These are phyloP conservation scores for Spencermartinsiella ligniputridi DNA, from an alignment of 1,139 yeast species.

Conservation along the genomic window DNA sequence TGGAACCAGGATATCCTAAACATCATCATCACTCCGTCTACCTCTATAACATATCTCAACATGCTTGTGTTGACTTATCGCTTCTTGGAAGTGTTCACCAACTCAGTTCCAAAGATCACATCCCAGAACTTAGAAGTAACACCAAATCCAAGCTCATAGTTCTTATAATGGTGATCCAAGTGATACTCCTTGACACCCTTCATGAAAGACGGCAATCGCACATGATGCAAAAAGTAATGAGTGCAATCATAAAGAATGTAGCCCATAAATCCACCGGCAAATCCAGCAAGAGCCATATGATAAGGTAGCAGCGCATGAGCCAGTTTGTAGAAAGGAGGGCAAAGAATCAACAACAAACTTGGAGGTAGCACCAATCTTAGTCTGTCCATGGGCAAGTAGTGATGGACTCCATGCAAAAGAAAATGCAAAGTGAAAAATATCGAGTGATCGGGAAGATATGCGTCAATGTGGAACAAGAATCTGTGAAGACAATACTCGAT, in stretches of 20 bases:
- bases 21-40: background rate
- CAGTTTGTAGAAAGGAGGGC: constrained; percentile 56
- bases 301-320: constrained; percentile 58
- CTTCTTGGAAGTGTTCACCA: constrained; percentile 30
- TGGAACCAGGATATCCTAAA: background rate
- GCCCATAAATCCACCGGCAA: constrained; percentile 94
- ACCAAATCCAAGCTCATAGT: constrained; percentile 94
- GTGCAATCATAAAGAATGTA: constrained; percentile 87
- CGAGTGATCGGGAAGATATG: constrained; percentile 75
- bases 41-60: background rate
- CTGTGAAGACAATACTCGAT: constrained; percentile 86
- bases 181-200: constrained; percentile 83
- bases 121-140: constrained; percentile 96
- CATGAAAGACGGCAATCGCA: constrained; percentile 66
- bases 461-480: constrained; percentile 87
- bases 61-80: constrained; percentile 1
- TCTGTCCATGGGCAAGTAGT: constrained; percentile 94
- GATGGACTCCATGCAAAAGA: constrained; percentile 92
- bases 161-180: constrained; percentile 95
- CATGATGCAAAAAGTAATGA: constrained; percentile 87
- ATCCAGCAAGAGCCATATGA: constrained; percentile 57
- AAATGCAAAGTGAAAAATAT: constrained; percentile 77
- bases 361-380: constrained; percentile 96
- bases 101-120: constrained; percentile 71
- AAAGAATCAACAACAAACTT: constrained; percentile 57